Conservation (phyloP, 176 grass and related monocot species). For the Eragrostis curvula region DNA sequence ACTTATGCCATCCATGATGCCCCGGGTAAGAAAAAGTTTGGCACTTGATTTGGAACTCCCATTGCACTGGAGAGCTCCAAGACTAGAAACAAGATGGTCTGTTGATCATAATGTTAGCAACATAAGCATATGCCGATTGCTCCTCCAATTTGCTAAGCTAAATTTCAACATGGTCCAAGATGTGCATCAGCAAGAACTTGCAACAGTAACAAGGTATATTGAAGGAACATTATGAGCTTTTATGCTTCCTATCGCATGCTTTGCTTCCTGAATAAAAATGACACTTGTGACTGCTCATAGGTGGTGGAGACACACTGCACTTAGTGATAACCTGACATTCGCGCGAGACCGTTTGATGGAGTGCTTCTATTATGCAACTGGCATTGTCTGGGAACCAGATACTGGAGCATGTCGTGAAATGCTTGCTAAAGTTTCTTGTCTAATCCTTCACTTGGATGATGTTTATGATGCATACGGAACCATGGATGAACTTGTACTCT, state of each 20-base stretch:
- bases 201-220: slow-evolving; percentile 24
- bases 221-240: no score
- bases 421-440: slow-evolving; percentile 27
- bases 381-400: slow-evolving; percentile 34
- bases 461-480: slow-evolving; percentile 68
- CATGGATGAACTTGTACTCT: slow-evolving; percentile 46
- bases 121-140: not conserved
- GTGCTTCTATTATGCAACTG: slow-evolving; percentile 49
- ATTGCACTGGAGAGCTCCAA: slow-evolving; percentile 44
- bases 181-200: slow-evolving; percentile 44
- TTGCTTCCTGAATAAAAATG: no score
- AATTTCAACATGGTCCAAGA: slow-evolving; percentile 52
- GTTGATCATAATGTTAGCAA: slow-evolving; percentile 38
- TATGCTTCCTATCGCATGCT: no score
- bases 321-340: slow-evolving; percentile 43
- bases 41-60: slow-evolving; percentile 43
- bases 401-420: slow-evolving; percentile 2
- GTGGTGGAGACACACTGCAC: slow-evolving; percentile 55
- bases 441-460: slow-evolving; percentile 56
- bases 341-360: slow-evolving; percentile 56
- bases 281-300: not conserved
- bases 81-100: slow-evolving; percentile 48
- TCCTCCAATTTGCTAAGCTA: slow-evolving; percentile 40
- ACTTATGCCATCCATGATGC: not conserved
- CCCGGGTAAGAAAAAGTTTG: not conserved